phyloP scores from a whole-genome alignment of 2,329 filamentous ascomycete genomes.

The Dactylellina drechsleri region DNA sequence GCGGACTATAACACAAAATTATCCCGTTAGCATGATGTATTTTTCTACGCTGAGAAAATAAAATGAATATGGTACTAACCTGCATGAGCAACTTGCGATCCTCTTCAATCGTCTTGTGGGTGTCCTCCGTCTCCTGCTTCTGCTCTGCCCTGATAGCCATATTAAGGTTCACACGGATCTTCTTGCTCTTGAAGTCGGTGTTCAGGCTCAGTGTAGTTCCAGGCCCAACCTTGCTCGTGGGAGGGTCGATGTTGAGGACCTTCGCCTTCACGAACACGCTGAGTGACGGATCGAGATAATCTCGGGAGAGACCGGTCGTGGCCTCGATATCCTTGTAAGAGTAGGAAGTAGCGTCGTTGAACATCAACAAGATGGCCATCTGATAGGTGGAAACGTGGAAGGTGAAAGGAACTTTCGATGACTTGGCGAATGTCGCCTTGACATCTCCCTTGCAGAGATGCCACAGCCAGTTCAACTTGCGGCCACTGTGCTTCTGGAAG shows the following conservation, averaged over 20 bases:
- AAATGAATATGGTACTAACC: constrained; percentile 69
- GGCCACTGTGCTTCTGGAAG: constrained; percentile 93
- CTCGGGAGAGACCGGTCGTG: constrained; percentile 80
- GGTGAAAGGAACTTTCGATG: constrained; percentile 88
- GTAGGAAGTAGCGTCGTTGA: constrained; percentile 88
- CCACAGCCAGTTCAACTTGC: constrained; percentile 98
- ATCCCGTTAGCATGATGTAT: constrained; percentile 37
- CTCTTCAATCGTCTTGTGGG: constrained; percentile 99
- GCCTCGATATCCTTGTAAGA: constrained; percentile 87
- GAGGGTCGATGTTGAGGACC: constrained; percentile 78
- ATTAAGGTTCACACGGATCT: constrained; percentile 96
- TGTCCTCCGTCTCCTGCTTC: constrained; percentile 95
- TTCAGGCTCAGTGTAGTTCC: constrained; percentile 87
- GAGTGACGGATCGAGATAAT: constrained; percentile 86
- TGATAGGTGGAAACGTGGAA: constrained; percentile 98
- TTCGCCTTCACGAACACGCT: constrained; percentile 91
- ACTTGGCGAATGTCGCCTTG: constrained; percentile 90
- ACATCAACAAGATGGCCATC: constrained; percentile 93
- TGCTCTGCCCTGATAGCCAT: constrained; percentile 93
- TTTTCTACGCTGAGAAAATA: background rate
- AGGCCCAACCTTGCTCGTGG: constrained; percentile 78
- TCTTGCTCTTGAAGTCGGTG: constrained; percentile 97
- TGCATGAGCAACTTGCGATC: constrained; percentile 95
- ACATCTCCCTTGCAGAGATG: constrained; percentile 97
- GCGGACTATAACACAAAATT: constrained; percentile 74